Base-by-base conservation (phyloP, 2,329 filamentous ascomycete species). In the Gyromitra esculenta region DNA sequence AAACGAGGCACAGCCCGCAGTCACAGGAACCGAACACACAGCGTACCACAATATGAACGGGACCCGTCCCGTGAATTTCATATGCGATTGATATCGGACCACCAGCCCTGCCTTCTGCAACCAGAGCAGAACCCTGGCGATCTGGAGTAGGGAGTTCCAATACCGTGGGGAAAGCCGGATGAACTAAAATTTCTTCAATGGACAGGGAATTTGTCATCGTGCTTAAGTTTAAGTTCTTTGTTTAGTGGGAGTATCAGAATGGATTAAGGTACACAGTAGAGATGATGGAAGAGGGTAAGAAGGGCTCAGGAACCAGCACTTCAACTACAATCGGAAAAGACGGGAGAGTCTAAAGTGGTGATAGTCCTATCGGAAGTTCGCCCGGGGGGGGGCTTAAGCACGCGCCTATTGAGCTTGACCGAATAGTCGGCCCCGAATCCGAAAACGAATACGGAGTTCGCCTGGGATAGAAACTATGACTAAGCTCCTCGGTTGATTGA, bases 21-120 rank as follows among this genome's bases (percentile, higher is more conserved):
- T 59, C 72, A 69, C 45, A 39, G 60, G 60, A 66, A 15, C 31
- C 35, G 45, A 57, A 41, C n/a, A 41, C n/a, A 21, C 41, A 31
- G 57, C 76, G 65, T 78, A 79, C 77, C 59, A 80, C 79, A 59
- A 79, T 31, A 48, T 76, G 70, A 54, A 79, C 70, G 41, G 73
- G 73, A 8, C 79, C 79, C 18, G 62, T 72, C 54, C 79, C 79
- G 54, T 80, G 76, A 67, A 80, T 64, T 59, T 80, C 78, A 45
- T 79, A 80, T 45, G 78, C 76, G 37, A 80, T 77, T 45, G 67
- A 70, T 65, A 80, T 79, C 35, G 78, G 78, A 1, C 79, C 79
- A 18, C 77, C 78, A 66, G 77, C 50, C 35, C 79, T 79, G 56
- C 65, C 62, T 15, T 54, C 76, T 45, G 79, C 79, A 48, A 79